Evolutionary conservation across 2,329 filamentous ascomycete genomes (phyloP), one percentile per base, ranked within the genome.

Genomic region (Apiospora saccharicola): DNA sequence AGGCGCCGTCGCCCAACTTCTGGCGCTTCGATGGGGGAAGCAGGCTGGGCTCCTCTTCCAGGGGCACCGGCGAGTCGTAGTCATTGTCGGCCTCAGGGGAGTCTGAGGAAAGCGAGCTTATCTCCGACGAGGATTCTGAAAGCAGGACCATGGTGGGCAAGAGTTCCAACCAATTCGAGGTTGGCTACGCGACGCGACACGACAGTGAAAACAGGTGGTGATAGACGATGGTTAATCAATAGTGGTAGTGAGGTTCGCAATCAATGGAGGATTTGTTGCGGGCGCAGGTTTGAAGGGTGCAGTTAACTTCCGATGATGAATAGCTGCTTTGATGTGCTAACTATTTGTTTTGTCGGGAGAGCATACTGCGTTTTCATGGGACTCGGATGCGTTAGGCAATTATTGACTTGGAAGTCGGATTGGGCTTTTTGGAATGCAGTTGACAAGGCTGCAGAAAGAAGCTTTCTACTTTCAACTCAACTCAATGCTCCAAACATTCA

Each of bases 21-120:
- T 82, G 81, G 71, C 81, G 78, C 74, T 83, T 83, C 0, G 77
- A 79, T 13, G 81, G 81, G 47, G 81, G 81, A 5, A 80, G 75
- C 6, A 51, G 49, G 13, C 49, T 69, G 49, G 72, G 71, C 24
- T 49, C 41, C 30, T 73, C 72, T 16, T 67, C 51, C 12, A 72
- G 70, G 34, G 72, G 70, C 67, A 70, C 72, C 19, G 72, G 71
- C 5, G 72, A 73, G 53, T 74, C 73, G 71, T 74, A 74, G 30
- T 74, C 72, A 61, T 80, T 80, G 70, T 80, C 79, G 46, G 77
- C 75, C 67, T 80, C 79, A 5, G 79, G 79, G 16, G 76, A 77
- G 69, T 80, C 79, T 24, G 79, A 80, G 10, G 78, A 80, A 67
- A 81, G 73, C 24, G 78, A 79, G 46, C 79, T 80, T 69, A 81